Evolutionary conservation across 345 rosid species (phyloP).

Genomic region (Eutrema heterophyllum): DNA sequence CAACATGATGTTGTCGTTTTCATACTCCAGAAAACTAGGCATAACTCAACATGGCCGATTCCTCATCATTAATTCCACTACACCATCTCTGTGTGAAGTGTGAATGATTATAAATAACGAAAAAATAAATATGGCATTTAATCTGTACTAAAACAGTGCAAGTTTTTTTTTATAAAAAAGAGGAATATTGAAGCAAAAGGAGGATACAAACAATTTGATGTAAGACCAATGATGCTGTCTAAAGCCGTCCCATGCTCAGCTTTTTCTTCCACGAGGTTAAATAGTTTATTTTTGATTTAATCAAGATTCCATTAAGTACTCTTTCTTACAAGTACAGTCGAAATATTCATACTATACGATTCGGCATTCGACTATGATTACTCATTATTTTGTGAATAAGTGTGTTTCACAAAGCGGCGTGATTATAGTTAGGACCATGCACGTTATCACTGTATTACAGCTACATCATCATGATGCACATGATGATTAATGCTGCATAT

Average conservation of each 20-base stretch:
- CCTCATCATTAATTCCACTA: slow-evolving; percentile 22
- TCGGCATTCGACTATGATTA: slow-evolving; percentile 17
- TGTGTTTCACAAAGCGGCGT: slow-evolving; percentile 17
- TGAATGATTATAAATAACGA: not conserved
- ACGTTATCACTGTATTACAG: slow-evolving; percentile 12
- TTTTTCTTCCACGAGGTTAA: slow-evolving; percentile 23
- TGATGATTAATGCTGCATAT: slow-evolving; percentile 5
- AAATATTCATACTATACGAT: not conserved
- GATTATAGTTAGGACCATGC: slow-evolving; percentile 15
- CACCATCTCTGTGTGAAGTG: not conserved
- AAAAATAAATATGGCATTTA: not conserved
- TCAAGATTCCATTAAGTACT: not conserved
- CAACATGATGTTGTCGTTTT: slow-evolving; percentile 21
- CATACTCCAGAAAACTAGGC: slow-evolving; percentile 33
- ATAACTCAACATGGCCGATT: slow-evolving; percentile 3
- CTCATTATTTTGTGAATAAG: slow-evolving; percentile 17
- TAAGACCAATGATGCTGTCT: slow-evolving; percentile 31
- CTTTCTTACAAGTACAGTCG: not conserved
- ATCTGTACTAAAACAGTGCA: not conserved
- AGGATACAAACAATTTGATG: slow-evolving; percentile 30
- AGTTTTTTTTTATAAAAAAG: not conserved
- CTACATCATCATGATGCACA: slow-evolving; percentile 21
- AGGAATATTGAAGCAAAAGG: slow-evolving; percentile 25
- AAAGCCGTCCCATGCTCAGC: slow-evolving; percentile 34
- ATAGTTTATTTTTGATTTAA: not conserved